A percentile compares a stretch with the other conserved stretches of the same genome.
Conservation (phyloP, 2,329 filamentous ascomycete genomes). For the Stachybotrys chlorohalonatus region DNA sequence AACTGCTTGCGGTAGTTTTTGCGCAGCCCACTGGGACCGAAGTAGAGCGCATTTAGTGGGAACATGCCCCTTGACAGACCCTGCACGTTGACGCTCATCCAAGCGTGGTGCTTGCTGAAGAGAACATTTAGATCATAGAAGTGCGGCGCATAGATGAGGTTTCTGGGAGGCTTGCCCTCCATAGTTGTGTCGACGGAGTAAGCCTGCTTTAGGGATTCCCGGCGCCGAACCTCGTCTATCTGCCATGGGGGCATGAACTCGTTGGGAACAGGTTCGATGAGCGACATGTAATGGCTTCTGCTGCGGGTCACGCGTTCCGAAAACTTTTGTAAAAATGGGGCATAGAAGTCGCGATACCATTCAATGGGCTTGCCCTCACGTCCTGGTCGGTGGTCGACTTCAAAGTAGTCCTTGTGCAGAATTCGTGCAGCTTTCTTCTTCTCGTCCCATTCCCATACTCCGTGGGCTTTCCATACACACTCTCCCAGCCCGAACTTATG, state of each 20-base stretch:
- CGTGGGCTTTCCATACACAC: slow-evolving; percentile 30
- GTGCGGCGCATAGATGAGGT: slow-evolving; percentile 31
- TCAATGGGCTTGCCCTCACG: slow-evolving; percentile 23
- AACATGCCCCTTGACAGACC: slow-evolving; percentile 29
- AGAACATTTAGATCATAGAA: slow-evolving; percentile 33
- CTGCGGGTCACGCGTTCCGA: slow-evolving; percentile 22
- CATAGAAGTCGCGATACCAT: slow-evolving; percentile 33
- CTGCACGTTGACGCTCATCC: slow-evolving; percentile 31
- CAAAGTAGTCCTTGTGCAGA: slow-evolving; percentile 23
- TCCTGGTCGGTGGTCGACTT: slow-evolving; percentile 26
- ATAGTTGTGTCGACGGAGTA: slow-evolving; percentile 19
- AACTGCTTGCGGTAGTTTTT: slow-evolving; percentile 30
- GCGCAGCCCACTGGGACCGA: slow-evolving; percentile 24
- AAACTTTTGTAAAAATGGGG: slow-evolving; percentile 27
- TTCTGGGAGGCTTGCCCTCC: slow-evolving; percentile 14
- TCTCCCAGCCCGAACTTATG: slow-evolving; percentile 17
- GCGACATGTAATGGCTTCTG: slow-evolving; percentile 19
- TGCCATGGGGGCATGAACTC: slow-evolving; percentile 30
- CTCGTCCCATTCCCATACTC: slow-evolving; percentile 26
- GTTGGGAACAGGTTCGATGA: slow-evolving; percentile 31
- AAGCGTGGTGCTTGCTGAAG: slow-evolving; percentile 24
- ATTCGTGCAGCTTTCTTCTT: slow-evolving; percentile 16
- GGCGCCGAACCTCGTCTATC: slow-evolving; percentile 4
- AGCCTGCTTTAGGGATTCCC: slow-evolving; percentile 6
- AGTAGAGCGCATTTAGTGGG: slow-evolving; percentile 29